A percentile compares a stretch with the other conserved stretches of the same genome.
Conservation (phyloP, 305 asterid genomes). For the Fraxinus baroniana region DNA sequence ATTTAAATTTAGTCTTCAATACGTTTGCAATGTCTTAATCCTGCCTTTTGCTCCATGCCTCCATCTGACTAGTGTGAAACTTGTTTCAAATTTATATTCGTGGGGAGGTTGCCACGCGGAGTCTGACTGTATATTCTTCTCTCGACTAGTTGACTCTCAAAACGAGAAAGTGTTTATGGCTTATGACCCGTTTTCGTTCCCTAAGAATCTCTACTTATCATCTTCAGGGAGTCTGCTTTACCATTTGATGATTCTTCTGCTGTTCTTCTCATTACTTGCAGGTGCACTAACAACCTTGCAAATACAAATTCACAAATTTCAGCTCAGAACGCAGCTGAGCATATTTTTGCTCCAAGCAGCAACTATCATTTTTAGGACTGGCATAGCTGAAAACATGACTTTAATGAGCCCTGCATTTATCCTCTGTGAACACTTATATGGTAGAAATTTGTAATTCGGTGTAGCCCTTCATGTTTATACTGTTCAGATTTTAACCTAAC, state of each 20-base stretch:
- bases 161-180: background rate
- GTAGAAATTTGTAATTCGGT: background rate
- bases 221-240: background rate
- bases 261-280: background rate
- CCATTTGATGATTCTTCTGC: background rate
- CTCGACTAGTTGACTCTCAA: background rate
- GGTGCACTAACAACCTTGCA: background rate
- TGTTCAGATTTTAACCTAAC: background rate
- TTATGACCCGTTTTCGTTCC: background rate
- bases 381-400: background rate
- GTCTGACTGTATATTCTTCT: background rate
- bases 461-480: background rate
- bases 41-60: background rate
- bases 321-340: background rate
- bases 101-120: background rate
- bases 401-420: background rate
- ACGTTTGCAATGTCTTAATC: background rate
- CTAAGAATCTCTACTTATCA: background rate
- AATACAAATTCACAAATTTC: background rate
- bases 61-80: background rate
- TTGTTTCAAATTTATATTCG: background rate
- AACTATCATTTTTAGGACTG: background rate
- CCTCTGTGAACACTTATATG: background rate
- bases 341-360: background rate
- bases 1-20: background rate